Percentiles rank a stretch among this genome's conserved stretches.
Conservation (phyloP, 345 rosid genomes). For the Pseudoturritis turrita region DNA sequence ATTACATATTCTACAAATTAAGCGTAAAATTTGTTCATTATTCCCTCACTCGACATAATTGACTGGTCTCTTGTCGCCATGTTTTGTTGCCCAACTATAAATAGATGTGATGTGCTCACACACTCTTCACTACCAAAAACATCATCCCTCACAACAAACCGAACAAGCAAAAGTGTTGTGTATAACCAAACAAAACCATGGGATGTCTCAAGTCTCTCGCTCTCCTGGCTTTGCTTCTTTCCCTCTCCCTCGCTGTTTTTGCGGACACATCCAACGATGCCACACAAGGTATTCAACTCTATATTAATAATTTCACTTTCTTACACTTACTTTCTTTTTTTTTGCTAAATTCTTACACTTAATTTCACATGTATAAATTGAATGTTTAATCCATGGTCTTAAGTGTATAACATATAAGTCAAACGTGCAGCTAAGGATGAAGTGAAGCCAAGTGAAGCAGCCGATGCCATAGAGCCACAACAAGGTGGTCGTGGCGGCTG, state of each 20-base stretch:
- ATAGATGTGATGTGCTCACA: background rate
- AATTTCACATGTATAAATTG: background rate
- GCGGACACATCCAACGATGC: conserved; percentile 30
- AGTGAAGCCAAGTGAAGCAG: conserved; percentile 23
- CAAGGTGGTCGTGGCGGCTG: conserved; percentile 3
- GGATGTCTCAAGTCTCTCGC: conserved; percentile 12
- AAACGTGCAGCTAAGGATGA: conserved; percentile 13
- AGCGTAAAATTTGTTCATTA: background rate
- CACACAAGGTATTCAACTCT: conserved; percentile 14
- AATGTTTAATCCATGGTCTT: background rate
- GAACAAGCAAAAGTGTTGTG: background rate
- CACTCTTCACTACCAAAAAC: conserved; percentile 9
- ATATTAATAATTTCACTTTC: background rate
- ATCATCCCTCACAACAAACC: conserved; percentile 5
- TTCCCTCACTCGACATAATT: conserved; percentile 18
- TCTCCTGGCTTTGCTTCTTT: conserved; percentile 19
- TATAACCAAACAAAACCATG: conserved; percentile 14
- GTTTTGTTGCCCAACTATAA: conserved; percentile 15
- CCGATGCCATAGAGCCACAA: conserved; percentile 17
- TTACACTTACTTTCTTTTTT: background rate
- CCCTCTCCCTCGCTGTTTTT: conserved; percentile 19
- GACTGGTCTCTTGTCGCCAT: conserved; percentile 29
- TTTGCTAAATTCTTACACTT: background rate
- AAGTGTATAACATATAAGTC: background rate
- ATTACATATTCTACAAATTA: background rate